phyloP scores from a whole-genome alignment of 2,329 filamentous ascomycete genomes.

The Dactylellina sp. region DNA sequence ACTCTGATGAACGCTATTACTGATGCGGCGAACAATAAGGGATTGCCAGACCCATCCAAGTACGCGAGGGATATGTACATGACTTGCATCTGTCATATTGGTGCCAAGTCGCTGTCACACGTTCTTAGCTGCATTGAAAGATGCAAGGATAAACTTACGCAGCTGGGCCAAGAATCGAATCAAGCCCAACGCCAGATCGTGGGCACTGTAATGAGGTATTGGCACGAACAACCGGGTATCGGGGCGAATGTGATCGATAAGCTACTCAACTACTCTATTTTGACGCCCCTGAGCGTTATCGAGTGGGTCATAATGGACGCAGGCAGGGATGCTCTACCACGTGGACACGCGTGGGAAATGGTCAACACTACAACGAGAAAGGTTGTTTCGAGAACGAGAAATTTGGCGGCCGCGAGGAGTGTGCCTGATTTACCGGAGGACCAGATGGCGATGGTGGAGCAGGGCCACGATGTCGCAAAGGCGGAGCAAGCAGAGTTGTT shows the following conservation, averaged over 20 bases:
- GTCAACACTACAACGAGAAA: conserved; percentile 89
- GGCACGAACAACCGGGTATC: conserved; percentile 90
- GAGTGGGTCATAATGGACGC: conserved; percentile 86
- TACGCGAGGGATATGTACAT: conserved; percentile 94
- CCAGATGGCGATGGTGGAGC: conserved; percentile 71
- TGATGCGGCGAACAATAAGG: conserved; percentile 61
- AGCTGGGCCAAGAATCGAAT: conserved; percentile 79
- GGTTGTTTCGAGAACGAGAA: conserved; percentile 85
- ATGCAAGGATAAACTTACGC: conserved; percentile 86
- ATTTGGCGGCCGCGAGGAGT: conserved; percentile 76
- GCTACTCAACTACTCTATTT: conserved; percentile 94
- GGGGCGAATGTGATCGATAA: conserved; percentile 95
- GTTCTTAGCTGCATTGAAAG: conserved; percentile 95
- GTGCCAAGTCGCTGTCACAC: conserved; percentile 94
- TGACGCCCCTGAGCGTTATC: conserved; percentile 85
- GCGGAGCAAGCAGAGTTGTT: conserved; percentile 83
- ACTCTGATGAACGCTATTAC: conserved; percentile 79
- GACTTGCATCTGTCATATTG: conserved; percentile 91
- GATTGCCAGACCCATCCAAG: conserved; percentile 79
- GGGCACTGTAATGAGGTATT: conserved; percentile 88
- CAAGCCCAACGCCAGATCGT: conserved; percentile 88
- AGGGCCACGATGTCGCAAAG: conserved; percentile 76
- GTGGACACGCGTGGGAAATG: conserved; percentile 87
- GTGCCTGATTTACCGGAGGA: conserved; percentile 67
- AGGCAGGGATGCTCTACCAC: conserved; percentile 76